Percentiles rank a stretch among this genome's conserved stretches.
These are phyloP conservation scores for Trametes versicolor DNA, from an alignment of 1,284 basidiomycete species.

Conservation along the genomic window DNA sequence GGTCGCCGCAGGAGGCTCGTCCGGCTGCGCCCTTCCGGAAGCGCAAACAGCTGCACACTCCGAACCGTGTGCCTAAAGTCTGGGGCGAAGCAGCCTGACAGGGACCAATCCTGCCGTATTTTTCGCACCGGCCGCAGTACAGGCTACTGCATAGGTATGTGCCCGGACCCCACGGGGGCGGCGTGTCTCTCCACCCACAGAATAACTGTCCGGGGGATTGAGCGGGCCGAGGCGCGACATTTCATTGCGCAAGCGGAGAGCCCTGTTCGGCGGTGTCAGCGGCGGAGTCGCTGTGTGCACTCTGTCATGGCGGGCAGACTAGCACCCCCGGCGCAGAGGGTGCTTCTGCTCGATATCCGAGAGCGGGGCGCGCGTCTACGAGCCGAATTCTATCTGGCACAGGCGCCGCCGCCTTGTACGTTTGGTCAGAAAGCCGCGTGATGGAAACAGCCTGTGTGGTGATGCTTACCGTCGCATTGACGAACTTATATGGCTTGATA, in stretches of 20 bases:
- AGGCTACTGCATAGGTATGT: constrained; percentile 15
- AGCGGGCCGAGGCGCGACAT: constrained; percentile 13
- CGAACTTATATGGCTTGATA: background rate
- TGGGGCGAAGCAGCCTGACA: constrained; percentile 13
- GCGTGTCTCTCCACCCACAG: constrained; percentile 6
- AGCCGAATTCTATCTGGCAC: constrained; percentile 20
- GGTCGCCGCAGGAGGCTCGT: constrained; percentile 21
- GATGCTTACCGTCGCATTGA: constrained; percentile 14
- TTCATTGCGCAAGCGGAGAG: constrained; percentile 12
- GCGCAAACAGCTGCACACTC: constrained; percentile 29
- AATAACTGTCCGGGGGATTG: constrained; percentile 15
- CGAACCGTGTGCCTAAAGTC: constrained; percentile 24
- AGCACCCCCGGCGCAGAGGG: constrained; percentile 2
- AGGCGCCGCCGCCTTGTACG: constrained; percentile 11
- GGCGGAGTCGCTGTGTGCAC: constrained; percentile 9
- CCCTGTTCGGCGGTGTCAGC: constrained; percentile 15
- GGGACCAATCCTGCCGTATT: constrained; percentile 21
- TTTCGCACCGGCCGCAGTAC: constrained; percentile 31
- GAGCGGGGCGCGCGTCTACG: constrained; percentile 15
- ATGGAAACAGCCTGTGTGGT: background rate
- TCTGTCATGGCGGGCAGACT: constrained; percentile 11
- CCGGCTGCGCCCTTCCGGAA: constrained; percentile 28
- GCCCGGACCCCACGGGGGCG: constrained; percentile 19
- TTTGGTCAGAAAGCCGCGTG: constrained; percentile 15
- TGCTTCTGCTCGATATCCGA: constrained; percentile 9